Conservation (phyloP, 352 stramenopile species). For the Phytophthora boehmeriae region DNA sequence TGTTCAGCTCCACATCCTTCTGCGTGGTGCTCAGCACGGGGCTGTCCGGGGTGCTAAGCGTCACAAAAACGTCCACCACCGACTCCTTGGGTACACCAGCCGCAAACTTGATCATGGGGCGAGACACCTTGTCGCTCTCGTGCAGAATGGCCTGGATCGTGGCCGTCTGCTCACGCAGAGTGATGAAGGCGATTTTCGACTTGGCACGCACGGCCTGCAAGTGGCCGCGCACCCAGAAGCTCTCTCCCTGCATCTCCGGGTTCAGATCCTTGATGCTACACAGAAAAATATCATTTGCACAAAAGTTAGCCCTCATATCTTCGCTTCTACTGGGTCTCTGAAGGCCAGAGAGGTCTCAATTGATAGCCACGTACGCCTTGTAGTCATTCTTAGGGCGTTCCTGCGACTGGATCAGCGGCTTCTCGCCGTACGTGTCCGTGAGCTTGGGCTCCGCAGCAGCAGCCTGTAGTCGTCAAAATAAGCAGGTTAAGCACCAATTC, state of each 20-base stretch:
- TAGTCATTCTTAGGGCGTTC: conserved; percentile 67
- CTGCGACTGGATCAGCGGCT: conserved; percentile 91
- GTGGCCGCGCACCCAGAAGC: conserved; percentile 95
- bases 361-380: conserved; percentile 64
- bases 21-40: conserved; percentile 95
- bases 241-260: conserved; percentile 82
- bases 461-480: conserved; percentile 28
- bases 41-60: conserved; percentile 85
- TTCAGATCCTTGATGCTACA: conserved; percentile 60
- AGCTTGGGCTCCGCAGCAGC: conserved; percentile 69
- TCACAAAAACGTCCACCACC: conserved; percentile 96
- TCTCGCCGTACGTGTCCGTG: conserved; percentile 87
- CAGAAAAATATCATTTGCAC: background rate
- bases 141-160: conserved; percentile 95
- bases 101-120: conserved; percentile 98
- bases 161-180: conserved; percentile 95
- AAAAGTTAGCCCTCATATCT: background rate
- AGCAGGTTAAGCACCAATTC: too few species aligned
- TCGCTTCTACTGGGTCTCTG: background rate
- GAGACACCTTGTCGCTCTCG: conserved; percentile 89
- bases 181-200: conserved; percentile 96
- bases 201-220: conserved; percentile 95
- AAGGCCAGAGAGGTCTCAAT: conserved; percentile 9
- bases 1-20: conserved; percentile 94
- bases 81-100: conserved; percentile 94